Evolutionary conservation across 805 yeast species (phyloP), one percentile per base, ranked within the genome.

Genomic region (Metschnikowia aberdeeniae): DNA sequence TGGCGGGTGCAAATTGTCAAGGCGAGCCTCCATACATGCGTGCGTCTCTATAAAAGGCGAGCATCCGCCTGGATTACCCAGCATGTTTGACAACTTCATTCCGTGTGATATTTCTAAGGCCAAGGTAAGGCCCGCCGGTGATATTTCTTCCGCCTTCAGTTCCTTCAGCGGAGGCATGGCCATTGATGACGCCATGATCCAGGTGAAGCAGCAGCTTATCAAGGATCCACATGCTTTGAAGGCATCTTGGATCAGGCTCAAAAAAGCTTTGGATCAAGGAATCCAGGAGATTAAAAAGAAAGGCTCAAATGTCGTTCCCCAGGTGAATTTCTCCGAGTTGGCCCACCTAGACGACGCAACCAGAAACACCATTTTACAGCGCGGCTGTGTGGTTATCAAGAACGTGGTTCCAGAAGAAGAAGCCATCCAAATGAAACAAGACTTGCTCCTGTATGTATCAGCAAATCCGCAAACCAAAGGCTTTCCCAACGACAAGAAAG

Each of bases 81-180:
- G 26, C 26, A 22, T 22, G 26, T 22, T 22, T 22, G 26, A 22
- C 19, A 30, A 17, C 17, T 36, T 36, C 36, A 34, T 34, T 8
- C 32, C 36, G 4, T 45, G 39, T 19, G 50, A 46, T 28, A 34
- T 46, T 26, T 29, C 34, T 19, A 32, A 36, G 19, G 47, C 50
- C 35, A 46, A 46, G 32, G 44, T 36, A n/a, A 29, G 47, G 19
- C 43, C 46, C 9, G 47, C 37, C 5, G 50, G 50, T 9, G 50
- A 46, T 40, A 46, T 46, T 19, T 46, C 50, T 14, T 43, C 50
- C 3, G 46, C 45, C 4, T 46, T 46, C 20, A 45, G 34, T 40
- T 46, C 47, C 10, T 34, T 46, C 36, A 31, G 41, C 30, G 31
- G 36, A 20, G 19, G 30, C 31, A 34, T 33, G 14, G 37, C 33